Evolutionary conservation across 176 grass and related monocot genomes (phyloP).

Genomic region (Otatea glauca): DNA sequence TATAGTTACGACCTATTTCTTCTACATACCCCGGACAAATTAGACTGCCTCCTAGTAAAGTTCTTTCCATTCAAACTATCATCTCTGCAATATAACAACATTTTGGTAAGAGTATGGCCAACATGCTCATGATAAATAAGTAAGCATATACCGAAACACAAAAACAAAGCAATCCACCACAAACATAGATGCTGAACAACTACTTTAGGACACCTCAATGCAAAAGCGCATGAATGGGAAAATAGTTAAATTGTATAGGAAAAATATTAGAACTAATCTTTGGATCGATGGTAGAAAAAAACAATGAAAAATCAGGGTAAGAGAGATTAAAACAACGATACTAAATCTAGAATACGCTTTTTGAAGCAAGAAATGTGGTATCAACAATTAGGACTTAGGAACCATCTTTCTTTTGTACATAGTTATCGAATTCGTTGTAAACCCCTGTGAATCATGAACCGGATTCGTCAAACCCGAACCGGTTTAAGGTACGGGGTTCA

Average conservation of each 20-base stretch:
- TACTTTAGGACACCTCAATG: not conserved
- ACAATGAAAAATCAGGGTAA: not conserved
- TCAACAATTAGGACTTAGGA: not conserved
- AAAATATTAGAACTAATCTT: not conserved
- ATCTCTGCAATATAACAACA: slow-evolving; percentile 39
- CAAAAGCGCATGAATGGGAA: not conserved
- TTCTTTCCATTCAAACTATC: not conserved
- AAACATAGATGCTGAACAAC: not conserved
- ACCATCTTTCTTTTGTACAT: not conserved
- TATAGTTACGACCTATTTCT: slow-evolving; percentile 7
- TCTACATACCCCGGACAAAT: slow-evolving; percentile 1
- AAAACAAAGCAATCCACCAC: not conserved
- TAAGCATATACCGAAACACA: slow-evolving; percentile 6
- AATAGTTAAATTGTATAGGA: not conserved
- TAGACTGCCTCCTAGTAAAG: not conserved
- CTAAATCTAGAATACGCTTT: not conserved
- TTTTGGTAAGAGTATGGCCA: slow-evolving; percentile 15
- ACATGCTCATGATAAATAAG: not conserved
- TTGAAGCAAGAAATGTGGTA: not conserved
- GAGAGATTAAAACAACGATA: not conserved
- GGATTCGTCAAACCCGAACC: too few relatives aligned
- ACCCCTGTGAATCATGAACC: too few relatives aligned
- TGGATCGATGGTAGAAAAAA: not conserved
- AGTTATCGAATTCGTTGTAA: too few relatives aligned
- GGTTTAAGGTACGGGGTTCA: too few relatives aligned